Conservation (phyloP, 2,329 filamentous ascomycete genomes). For the Phaeosphaeriaceae sp. region DNA sequence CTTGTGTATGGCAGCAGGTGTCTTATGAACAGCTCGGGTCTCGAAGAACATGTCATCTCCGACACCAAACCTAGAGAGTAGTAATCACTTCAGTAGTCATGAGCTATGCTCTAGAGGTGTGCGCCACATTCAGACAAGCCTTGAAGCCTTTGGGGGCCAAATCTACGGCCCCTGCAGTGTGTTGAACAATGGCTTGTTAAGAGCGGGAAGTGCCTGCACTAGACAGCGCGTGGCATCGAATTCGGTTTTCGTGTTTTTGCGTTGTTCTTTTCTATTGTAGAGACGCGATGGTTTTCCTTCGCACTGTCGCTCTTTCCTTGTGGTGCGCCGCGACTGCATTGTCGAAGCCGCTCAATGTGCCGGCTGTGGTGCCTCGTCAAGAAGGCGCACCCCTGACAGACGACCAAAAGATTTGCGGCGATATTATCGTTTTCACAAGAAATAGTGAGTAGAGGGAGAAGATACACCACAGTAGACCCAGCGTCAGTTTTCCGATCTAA, state of each 20-base stretch:
- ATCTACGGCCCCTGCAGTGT: not conserved
- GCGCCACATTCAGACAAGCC: not conserved
- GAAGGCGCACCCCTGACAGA: not conserved
- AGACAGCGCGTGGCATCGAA: not conserved
- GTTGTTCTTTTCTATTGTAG: not conserved
- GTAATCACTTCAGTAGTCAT: not conserved
- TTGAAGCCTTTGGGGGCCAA: not conserved
- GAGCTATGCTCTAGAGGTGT: not conserved
- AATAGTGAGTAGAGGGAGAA: slow-evolving; percentile 9
- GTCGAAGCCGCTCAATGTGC: not conserved
- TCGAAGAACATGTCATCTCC: not conserved
- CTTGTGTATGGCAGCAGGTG: not conserved
- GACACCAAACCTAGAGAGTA: not conserved
- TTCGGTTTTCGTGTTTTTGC: not conserved
- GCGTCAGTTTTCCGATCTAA: not conserved
- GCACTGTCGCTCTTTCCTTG: not conserved
- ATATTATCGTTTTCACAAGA: slow-evolving; percentile 13
- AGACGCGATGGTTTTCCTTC: not conserved
- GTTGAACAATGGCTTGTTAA: slow-evolving; percentile 1
- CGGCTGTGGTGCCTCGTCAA: not conserved
- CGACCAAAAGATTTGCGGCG: not conserved
- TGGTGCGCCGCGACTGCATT: not conserved
- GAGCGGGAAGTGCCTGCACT: not conserved
- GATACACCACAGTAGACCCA: no score
- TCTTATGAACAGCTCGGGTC: not conserved